Evolutionary conservation across 257 asterid species (phyloP).

Genomic region (Plantago ovata): DNA sequence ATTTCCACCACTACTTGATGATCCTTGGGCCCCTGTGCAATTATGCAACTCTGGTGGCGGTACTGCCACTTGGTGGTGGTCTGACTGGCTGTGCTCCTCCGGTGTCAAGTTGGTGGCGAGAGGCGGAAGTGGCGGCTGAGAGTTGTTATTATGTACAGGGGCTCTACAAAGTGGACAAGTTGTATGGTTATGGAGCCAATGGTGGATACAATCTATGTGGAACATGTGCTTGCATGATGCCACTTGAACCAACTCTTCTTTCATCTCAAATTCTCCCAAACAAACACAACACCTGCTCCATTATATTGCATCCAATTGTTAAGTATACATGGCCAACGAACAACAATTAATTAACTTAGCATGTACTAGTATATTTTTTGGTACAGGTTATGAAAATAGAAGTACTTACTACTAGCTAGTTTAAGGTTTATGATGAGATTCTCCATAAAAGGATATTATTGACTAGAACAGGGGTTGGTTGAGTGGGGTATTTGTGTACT

Average conservation of each 20-base stretch:
- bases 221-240: conserved; percentile 67
- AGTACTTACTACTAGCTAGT: too few species aligned
- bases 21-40: conserved; percentile 9
- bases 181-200: conserved; percentile 64
- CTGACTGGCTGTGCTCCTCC: neutral
- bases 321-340: neutral
- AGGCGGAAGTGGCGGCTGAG: neutral
- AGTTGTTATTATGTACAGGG: conserved; percentile 22
- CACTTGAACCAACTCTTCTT: conserved; percentile 59
- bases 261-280: conserved; percentile 66
- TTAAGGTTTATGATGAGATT: neutral
- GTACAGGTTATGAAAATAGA: too few species aligned
- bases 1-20: conserved; percentile 8
- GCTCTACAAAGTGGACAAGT: conserved; percentile 84
- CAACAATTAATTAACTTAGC: too few species aligned
- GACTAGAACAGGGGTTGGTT: neutral
- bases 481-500: neutral
- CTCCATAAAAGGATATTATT: neutral
- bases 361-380: too few species aligned
- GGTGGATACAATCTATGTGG: conserved; percentile 57
- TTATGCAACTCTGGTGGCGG: conserved; percentile 2
- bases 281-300: conserved; percentile 78
- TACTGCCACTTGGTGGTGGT: conserved; percentile 7
- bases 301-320: neutral
- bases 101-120: neutral